A percentile compares a stretch with the other conserved stretches of the same genome.
Conservation (phyloP, 2,329 filamentous ascomycete species). For the Paecilomyces niveus region DNA sequence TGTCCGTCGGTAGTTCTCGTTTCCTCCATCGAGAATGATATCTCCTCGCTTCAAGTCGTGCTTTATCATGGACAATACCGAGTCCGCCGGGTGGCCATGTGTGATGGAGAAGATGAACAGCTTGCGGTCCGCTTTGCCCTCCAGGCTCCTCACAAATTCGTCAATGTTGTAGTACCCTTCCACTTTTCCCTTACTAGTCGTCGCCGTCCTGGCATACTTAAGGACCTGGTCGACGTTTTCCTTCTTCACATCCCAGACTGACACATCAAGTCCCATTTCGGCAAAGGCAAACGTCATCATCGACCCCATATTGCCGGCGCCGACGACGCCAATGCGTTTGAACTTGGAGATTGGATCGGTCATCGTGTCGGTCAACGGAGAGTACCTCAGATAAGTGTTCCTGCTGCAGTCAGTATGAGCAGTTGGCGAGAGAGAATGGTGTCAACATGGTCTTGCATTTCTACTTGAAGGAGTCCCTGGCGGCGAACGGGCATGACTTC, state of each 20-base stretch:
- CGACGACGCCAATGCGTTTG: conserved; percentile 32
- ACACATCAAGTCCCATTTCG: conserved; percentile 31
- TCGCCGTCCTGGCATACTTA: conserved; percentile 13
- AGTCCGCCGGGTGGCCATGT: conserved; percentile 31
- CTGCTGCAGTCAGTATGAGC: background rate
- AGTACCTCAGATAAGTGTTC: background rate
- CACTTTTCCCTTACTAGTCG: conserved; percentile 23
- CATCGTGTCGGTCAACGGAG: conserved; percentile 3
- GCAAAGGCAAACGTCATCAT: conserved; percentile 37
- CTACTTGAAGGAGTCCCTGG: conserved; percentile 11
- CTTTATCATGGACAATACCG: conserved; percentile 33
- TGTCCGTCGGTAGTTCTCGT: conserved; percentile 60
- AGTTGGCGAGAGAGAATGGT: background rate
- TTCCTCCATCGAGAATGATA: conserved; percentile 62
- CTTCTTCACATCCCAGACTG: conserved; percentile 29
- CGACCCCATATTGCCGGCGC: conserved; percentile 36
- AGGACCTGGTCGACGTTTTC: conserved; percentile 28
- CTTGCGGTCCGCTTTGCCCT: conserved; percentile 22
- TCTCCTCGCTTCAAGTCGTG: conserved; percentile 52
- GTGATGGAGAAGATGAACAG: conserved; percentile 36
- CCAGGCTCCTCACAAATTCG: conserved; percentile 28
- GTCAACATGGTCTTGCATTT: background rate
- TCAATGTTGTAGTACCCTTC: conserved; percentile 27
- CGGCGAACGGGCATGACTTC: conserved; percentile 11
- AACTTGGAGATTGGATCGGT: conserved; percentile 20